Percentiles rank a stretch among this genome's conserved stretches.
Conservation (phyloP, 805 yeast species). For the Wickerhamomyces silvicola region DNA sequence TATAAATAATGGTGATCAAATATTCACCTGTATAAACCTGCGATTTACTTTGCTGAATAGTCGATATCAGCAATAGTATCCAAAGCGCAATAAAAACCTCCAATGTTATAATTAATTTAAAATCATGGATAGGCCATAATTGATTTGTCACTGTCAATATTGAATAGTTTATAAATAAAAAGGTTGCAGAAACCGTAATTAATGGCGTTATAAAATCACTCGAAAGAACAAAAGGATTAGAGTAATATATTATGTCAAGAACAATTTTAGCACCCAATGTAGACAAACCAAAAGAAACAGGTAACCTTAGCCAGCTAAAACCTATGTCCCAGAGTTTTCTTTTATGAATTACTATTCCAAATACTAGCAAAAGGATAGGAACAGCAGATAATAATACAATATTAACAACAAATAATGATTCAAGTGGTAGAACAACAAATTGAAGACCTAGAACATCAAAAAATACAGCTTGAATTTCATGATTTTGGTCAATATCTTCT, state of each 20-base stretch:
- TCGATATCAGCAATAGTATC: constrained; percentile 45
- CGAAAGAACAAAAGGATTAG: constrained; percentile 47
- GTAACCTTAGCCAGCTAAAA: constrained; percentile 47
- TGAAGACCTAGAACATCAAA: constrained; percentile 57
- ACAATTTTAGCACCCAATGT: constrained; percentile 28
- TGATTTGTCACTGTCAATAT: constrained; percentile 36
- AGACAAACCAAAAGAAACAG: constrained; percentile 48
- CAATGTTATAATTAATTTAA: constrained; percentile 49
- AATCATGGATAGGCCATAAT: constrained; percentile 45
- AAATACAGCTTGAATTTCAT: constrained; percentile 45
- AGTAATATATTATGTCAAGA: constrained; percentile 32
- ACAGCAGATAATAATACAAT: constrained; percentile 43
- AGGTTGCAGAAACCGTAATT: constrained; percentile 39
- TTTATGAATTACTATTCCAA: constrained; percentile 42
- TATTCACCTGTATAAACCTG: constrained; percentile 44
- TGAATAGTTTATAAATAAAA: constrained; percentile 49
- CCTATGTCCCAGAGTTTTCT: constrained; percentile 45
- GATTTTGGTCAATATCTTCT: constrained; percentile 26
- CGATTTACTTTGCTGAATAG: constrained; percentile 40
- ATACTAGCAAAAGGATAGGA: constrained; percentile 46
- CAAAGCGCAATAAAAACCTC: constrained; percentile 54
- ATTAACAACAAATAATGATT: constrained; percentile 44
- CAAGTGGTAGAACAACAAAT: constrained; percentile 48
- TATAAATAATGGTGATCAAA: constrained; percentile 38
- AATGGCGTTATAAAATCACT: constrained; percentile 44